A percentile compares a stretch with the other conserved stretches of the same genome.
Conservation (phyloP, 208 protist genomes). For the Wallacemonas sp. region DNA sequence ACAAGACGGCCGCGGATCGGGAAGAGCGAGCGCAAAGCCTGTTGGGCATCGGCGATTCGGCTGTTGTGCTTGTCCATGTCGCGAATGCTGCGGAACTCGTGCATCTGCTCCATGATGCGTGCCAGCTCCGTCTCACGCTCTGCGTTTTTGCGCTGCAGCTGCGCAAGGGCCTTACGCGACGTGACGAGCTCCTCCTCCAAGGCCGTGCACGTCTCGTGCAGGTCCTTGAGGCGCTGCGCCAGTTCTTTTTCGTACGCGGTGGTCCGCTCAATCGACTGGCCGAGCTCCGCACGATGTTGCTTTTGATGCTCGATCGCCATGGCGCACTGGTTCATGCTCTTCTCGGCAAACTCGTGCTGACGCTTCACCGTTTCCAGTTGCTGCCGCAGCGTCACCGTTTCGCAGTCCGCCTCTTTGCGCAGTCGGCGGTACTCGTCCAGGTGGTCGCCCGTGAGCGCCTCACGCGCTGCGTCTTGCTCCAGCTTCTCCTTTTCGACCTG, state of each 20-base stretch:
- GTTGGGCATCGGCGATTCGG: conserved; percentile 81
- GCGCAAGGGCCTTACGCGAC: conserved; percentile 29
- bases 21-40: conserved; percentile 89
- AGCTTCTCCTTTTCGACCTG: conserved; percentile 54
- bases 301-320: conserved; percentile 43
- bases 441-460: conserved; percentile 45
- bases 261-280: conserved; percentile 32
- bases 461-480: conserved; percentile 21
- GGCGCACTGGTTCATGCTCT: conserved; percentile 67
- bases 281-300: conserved; percentile 49
- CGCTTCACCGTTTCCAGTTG: conserved; percentile 66
- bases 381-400: conserved; percentile 76
- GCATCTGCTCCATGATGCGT: conserved; percentile 87
- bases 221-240: conserved; percentile 46
- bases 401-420: conserved; percentile 80
- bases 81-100: conserved; percentile 80
- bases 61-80: conserved; percentile 77
- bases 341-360: conserved; percentile 54
- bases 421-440: conserved; percentile 76
- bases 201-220: conserved; percentile 29
- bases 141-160: conserved; percentile 54
- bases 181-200: conserved; percentile 42
- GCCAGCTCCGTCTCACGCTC: conserved; percentile 80
- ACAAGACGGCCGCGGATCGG: conserved; percentile 88
- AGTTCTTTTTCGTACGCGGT: conserved; percentile 44